Conservation (phyloP, 2,329 filamentous ascomycete genomes). For the Tetracladium maxilliforme region DNA sequence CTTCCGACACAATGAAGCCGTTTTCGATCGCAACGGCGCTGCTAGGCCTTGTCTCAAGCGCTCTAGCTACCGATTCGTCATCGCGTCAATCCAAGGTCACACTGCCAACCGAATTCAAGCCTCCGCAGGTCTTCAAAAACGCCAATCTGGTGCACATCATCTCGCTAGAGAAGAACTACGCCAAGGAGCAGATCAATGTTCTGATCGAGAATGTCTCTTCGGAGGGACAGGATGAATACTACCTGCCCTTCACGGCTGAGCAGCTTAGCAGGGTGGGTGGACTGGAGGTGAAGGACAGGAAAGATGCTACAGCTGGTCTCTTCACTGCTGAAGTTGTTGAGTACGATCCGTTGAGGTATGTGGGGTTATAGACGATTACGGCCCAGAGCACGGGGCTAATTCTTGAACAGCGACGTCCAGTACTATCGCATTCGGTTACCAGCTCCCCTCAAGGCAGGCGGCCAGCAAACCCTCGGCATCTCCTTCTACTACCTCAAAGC, state of each 20-base stretch:
- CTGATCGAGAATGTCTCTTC: conserved; percentile 77
- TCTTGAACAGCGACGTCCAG: conserved; percentile 43
- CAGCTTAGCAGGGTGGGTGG: conserved; percentile 68
- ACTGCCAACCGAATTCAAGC: conserved; percentile 57
- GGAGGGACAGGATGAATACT: conserved; percentile 78
- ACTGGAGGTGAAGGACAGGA: conserved; percentile 87
- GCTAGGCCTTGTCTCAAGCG: too few relatives aligned
- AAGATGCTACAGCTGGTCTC: conserved; percentile 49
- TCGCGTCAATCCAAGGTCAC: conserved; percentile 43
- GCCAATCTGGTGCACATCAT: conserved; percentile 79
- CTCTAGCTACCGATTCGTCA: too few relatives aligned
- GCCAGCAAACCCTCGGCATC: conserved; percentile 76
- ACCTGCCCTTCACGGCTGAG: conserved; percentile 67
- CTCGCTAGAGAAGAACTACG: conserved; percentile 86
- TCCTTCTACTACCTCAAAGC: conserved; percentile 69
- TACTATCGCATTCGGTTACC: conserved; percentile 79
- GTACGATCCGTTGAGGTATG: conserved; percentile 41
- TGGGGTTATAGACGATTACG: not conserved
- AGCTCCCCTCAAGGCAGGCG: conserved; percentile 56
- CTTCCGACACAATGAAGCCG: too few relatives aligned
- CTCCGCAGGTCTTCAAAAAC: conserved; percentile 87
- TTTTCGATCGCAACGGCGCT: too few relatives aligned
- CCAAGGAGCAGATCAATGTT: conserved; percentile 85
- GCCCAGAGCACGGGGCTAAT: conserved; percentile 9
- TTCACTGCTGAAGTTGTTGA: conserved; percentile 60